Conservation (phyloP, 1,284 basidiomycete species). For the Marasmius oreades region DNA sequence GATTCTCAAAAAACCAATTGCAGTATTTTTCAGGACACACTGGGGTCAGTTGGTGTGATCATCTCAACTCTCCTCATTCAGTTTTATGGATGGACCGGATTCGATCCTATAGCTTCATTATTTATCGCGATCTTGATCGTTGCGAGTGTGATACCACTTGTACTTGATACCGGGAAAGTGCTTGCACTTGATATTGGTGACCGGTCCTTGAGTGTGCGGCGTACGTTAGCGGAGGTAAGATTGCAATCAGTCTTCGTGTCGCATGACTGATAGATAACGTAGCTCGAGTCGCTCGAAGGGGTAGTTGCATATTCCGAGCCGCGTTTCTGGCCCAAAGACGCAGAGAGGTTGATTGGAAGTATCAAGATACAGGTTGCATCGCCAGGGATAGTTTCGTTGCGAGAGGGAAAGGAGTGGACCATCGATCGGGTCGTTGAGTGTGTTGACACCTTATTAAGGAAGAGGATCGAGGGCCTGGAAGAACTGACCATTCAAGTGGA, state of each 20-base stretch:
- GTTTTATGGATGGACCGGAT: constrained; percentile 98
- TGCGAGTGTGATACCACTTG: constrained; percentile 92
- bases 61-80: constrained; percentile 95
- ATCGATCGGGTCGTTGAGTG: constrained; percentile 71
- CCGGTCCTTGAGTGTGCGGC: constrained; percentile 61
- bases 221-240: constrained; percentile 76
- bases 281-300: constrained; percentile 63
- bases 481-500: constrained; percentile 89
- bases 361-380: constrained; percentile 79
- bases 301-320: constrained; percentile 78
- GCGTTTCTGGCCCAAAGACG: constrained; percentile 96
- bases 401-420: constrained; percentile 44
- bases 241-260: constrained; percentile 4
- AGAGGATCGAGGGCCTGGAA: constrained; percentile 73
- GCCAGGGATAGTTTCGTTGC: constrained; percentile 45
- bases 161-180: constrained; percentile 89
- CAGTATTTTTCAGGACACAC: constrained; percentile 58
- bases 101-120: constrained; percentile 96
- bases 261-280: not conserved
- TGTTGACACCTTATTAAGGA: constrained; percentile 70
- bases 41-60: constrained; percentile 97
- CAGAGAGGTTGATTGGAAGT: constrained; percentile 80
- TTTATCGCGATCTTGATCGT: constrained; percentile 97
- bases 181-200: constrained; percentile 84
- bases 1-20: not conserved